A percentile compares a stretch with the other conserved stretches of the same genome.
phyloP scores from a whole-genome alignment of 2,329 filamentous ascomycete genomes.

The Didymella keratinophila region DNA sequence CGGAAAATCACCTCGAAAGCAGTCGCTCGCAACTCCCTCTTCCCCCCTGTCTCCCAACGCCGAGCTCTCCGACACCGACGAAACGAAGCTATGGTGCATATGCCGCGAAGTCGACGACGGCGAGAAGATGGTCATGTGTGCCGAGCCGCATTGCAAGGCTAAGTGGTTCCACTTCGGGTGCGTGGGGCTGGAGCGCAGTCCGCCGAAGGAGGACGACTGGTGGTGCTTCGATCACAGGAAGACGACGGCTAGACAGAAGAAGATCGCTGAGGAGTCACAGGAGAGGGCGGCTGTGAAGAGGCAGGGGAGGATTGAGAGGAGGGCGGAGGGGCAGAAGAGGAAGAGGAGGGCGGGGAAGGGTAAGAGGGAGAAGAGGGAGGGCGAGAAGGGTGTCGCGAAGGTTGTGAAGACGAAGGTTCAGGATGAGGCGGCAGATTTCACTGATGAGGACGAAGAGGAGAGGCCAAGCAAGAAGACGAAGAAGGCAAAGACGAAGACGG shows the following conservation, averaged over 20 bases:
- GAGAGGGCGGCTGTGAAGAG: no score
- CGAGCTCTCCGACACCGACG: neutral
- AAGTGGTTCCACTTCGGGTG: neutral
- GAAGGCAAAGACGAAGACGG: neutral
- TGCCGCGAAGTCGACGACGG: neutral
- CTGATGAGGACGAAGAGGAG: no score
- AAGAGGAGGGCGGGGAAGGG: no score
- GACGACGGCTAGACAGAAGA: neutral
- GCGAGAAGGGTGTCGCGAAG: no score
- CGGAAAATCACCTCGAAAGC: neutral
- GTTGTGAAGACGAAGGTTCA: no score
- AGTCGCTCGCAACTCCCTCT: neutral
- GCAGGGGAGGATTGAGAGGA: no score
- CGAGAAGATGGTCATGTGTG: neutral
- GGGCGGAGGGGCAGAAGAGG: no score
- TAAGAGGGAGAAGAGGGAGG: no score
- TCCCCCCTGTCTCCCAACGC: no score
- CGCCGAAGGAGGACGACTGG: neutral
- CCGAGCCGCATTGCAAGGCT: neutral
- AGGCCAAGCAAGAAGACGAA: no score
- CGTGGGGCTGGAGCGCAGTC: neutral
- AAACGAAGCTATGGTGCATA: neutral
- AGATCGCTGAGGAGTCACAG: no score
- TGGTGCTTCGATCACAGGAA: neutral
- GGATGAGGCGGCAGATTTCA: no score